Base-by-base conservation (phyloP, 2,329 filamentous ascomycete species). In the Ascochyta pisi region DNA sequence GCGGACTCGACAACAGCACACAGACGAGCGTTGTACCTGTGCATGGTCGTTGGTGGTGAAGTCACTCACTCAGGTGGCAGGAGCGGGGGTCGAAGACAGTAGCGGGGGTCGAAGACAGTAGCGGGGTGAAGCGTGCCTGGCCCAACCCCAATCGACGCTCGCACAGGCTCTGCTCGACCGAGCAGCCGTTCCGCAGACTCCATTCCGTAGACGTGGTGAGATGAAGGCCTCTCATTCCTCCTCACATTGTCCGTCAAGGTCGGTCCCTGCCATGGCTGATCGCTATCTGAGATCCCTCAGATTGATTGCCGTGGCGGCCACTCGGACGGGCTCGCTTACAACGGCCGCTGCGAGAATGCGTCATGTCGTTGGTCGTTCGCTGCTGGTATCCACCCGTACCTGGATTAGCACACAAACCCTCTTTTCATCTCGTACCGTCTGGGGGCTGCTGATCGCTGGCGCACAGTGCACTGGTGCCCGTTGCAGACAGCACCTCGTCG, bases 341-440 rank as follows among this genome's bases (percentile, higher is more conserved):
- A 43, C 45, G 26, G 44, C 44, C 19, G 39, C 51, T 39, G 40
- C 22, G 19, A 8, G 24, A 39, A 2, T 51, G 47, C 53, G 53
- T 53, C 49, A 57, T 57, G 23, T 40, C 39, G 37, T 37, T 50
- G 29, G 19, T 41, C 39, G 44, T 31, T 34, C 34, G 39, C 27
- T 34, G 27, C 44, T 41, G 33, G 49, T 46, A 46, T 39, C 54
- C 44, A 52, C 43, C 19, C 49, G 54, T 56, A 46, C 54, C 49
- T 57, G 49, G 53, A 33, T 50, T 56, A 57, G 54, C 50, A 39
- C 43, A 34, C 13, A 37, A 48, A 12, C 26, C 48, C 37, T 34
- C 37, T 44, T 41, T 46, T 39, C 19, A 37, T 42, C 16, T 42
- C 31, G 16, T 26, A 29, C 16, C 35, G 33, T 47, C 47, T 53